Evolutionary conservation across 1,284 basidiomycete genomes (phyloP).

Genomic region (Agaricales sp.): DNA sequence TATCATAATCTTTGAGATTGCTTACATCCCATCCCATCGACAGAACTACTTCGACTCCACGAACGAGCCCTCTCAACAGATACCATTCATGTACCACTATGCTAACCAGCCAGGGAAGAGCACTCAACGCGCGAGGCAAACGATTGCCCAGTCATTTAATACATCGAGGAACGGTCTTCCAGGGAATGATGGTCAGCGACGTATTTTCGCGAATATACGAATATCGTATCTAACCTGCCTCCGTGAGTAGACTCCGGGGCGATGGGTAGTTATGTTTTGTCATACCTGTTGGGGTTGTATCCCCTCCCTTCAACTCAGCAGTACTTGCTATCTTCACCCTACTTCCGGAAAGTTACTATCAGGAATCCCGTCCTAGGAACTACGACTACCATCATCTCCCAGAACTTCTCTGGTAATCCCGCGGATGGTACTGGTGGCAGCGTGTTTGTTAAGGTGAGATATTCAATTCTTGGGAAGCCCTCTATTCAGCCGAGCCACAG

Average conservation of each 20-base stretch:
- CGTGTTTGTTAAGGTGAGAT: constrained; percentile 44
- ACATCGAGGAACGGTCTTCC: constrained; percentile 43
- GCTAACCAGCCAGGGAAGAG: constrained; percentile 45
- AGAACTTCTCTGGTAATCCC: constrained; percentile 44
- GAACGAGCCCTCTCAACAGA: constrained; percentile 53
- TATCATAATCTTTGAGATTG: neutral
- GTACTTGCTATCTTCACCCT: constrained; percentile 50
- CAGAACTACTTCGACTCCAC: constrained; percentile 44
- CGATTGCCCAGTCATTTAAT: constrained; percentile 45
- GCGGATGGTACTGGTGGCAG: constrained; percentile 35
- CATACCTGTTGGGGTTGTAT: constrained; percentile 51
- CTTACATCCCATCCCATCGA: neutral
- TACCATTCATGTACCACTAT: constrained; percentile 60
- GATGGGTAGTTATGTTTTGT: constrained; percentile 59
- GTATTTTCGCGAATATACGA: constrained; percentile 1
- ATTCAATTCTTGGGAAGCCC: neutral
- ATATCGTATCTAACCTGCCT: constrained; percentile 11
- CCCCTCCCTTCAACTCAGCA: constrained; percentile 52
- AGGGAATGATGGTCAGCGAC: constrained; percentile 44
- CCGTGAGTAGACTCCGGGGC: constrained; percentile 37
- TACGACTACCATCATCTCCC: constrained; percentile 43
- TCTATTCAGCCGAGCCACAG: constrained; percentile 23
- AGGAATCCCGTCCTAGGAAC: constrained; percentile 44
- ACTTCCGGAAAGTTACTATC: constrained; percentile 49
- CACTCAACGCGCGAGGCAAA: constrained; percentile 42